These are phyloP conservation scores for Arthrocladium fulminans DNA, from an alignment of 2,329 filamentous ascomycete species.

Conservation along the genomic window DNA sequence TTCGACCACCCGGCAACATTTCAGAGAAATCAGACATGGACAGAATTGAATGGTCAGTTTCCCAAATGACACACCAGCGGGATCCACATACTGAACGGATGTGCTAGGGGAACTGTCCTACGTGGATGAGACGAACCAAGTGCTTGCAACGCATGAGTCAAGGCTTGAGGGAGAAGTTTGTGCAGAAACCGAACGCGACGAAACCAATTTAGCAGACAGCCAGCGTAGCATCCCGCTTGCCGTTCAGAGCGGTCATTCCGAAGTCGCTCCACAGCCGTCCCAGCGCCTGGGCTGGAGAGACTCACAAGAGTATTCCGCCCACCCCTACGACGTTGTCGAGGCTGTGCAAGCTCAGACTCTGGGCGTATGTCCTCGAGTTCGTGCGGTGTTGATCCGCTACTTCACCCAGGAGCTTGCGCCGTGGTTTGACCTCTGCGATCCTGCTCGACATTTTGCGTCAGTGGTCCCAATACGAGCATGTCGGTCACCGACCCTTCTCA, in stretches of 20 bases:
- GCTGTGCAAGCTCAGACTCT: background rate
- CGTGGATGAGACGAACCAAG: no score
- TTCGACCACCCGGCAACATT: conserved; percentile 28
- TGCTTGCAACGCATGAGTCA: no score
- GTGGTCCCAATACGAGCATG: conserved; percentile 35
- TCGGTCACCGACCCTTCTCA: conserved; percentile 32
- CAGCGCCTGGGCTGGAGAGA: conserved; percentile 26
- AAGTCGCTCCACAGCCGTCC: no score
- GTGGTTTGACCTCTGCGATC: conserved; percentile 37
- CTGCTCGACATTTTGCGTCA: conserved; percentile 32
- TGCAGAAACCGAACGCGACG: no score
- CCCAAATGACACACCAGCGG: no score
- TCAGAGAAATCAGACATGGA: conserved; percentile 25
- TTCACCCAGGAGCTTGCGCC: conserved; percentile 21
- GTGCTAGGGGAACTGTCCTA: no score
- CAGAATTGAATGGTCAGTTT: no score
- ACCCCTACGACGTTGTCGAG: background rate
- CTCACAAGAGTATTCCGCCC: background rate
- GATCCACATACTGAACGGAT: no score
- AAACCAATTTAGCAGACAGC: no score
- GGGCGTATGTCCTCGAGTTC: background rate
- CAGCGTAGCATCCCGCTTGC: no score
- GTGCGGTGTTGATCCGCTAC: conserved; percentile 13
- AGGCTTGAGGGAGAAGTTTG: no score
- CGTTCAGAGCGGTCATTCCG: no score